These are phyloP conservation scores for Colletotrichum echinochloae DNA, from an alignment of 2,329 filamentous ascomycete species.

Conservation along the genomic window DNA sequence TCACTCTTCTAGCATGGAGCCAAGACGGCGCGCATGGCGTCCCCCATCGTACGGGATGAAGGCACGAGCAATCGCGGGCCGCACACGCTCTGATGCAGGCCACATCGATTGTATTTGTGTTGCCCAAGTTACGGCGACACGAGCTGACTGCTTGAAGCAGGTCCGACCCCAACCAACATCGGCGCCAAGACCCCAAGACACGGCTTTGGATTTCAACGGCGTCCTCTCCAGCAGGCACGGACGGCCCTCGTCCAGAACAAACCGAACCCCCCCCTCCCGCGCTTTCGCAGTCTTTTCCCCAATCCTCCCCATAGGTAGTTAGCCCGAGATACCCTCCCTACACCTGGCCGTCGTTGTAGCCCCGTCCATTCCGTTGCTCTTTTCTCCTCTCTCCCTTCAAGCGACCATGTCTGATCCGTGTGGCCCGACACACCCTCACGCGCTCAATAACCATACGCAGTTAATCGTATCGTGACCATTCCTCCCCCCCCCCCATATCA, in stretches of 20 bases:
- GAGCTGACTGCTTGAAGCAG: neutral
- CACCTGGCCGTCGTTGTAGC: neutral
- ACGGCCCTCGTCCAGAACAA: conserved; percentile 27
- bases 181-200: conserved; percentile 39
- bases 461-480: conserved; percentile 8
- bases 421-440: conserved; percentile 23
- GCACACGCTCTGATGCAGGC: conserved; percentile 18
- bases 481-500: too few relatives aligned
- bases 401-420: conserved; percentile 6
- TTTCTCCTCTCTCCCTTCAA: neutral
- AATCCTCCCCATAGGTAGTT: neutral
- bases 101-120: conserved; percentile 11
- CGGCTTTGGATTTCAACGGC: conserved; percentile 39
- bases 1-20: neutral
- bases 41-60: neutral
- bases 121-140: conserved; percentile 34
- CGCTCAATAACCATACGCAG: conserved; percentile 1
- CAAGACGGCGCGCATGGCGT: neutral
- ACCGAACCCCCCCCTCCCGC: conserved; percentile 16
- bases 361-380: neutral
- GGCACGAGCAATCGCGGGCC: conserved; percentile 6
- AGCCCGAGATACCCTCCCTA: conserved; percentile 1
- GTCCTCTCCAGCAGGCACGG: conserved; percentile 28
- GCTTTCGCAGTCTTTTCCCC: too few relatives aligned
- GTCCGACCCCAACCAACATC: conserved; percentile 20